These are phyloP conservation scores for Colletotrichum sp. DNA, from an alignment of 2,329 filamentous ascomycete species.

Conservation along the genomic window DNA sequence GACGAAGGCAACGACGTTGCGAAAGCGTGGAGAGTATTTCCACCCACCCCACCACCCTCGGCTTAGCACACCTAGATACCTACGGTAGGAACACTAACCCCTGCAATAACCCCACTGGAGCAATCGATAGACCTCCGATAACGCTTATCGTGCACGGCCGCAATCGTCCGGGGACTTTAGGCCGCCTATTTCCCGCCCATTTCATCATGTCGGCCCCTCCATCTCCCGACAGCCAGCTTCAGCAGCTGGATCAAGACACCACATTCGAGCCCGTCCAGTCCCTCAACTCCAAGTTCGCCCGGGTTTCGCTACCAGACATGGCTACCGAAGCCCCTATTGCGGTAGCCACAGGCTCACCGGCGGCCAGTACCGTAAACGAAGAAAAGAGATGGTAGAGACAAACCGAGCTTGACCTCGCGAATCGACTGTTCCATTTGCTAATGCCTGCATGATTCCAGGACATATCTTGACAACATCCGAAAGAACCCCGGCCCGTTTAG, in stretches of 20 bases:
- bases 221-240: not conserved
- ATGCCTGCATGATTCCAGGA: slow-evolving; percentile 55
- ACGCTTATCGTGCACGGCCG: not conserved
- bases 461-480: slow-evolving; percentile 82
- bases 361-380: not conserved
- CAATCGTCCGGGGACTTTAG: not conserved
- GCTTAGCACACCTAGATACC: not conserved
- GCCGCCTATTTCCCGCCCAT: not conserved
- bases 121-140: not conserved
- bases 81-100: not conserved
- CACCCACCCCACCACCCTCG: not conserved
- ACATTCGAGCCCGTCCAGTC: not conserved
- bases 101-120: not conserved
- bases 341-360: not conserved
- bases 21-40: not conserved
- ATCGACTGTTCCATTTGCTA: not conserved
- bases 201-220: slow-evolving; percentile 9
- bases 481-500: slow-evolving; percentile 81
- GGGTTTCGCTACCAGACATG: not conserved
- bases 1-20: not conserved
- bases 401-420: not conserved
- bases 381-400: slow-evolving; percentile 15
- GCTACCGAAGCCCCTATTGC: not conserved
- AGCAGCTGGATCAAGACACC: not conserved
- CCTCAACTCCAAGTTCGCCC: not conserved